Base-by-base conservation (phyloP, 1,284 basidiomycete genomes). In the Sanghuangporus baumii region DNA sequence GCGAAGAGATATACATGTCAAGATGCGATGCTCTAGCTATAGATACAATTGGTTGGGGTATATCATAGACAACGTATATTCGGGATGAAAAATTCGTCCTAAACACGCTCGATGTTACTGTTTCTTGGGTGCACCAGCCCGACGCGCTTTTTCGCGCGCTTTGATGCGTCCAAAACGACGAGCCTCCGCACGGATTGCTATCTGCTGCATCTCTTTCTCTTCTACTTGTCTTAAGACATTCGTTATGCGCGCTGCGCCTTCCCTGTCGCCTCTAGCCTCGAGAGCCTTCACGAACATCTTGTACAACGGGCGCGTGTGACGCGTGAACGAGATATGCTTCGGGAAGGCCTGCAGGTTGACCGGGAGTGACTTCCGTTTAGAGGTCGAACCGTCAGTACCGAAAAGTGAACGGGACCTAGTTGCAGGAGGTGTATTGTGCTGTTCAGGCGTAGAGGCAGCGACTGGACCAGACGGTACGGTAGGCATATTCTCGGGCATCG, bases 211-310 rank as follows among this genome's bases (percentile, higher is more conserved):
- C 36, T 38, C 54, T 2, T 31, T n/a, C 36, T 40, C n/a, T 43
- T 60, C 46, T 11, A 60, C 31, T 9, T 36, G 18, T 20, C 60
- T 54, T 67, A 89, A 68, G 63, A 88, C 82, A 40, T 78, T 79
- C 54, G 86, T 69, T 7, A 90, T 77, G 59, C 66, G 77, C 69
- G 77, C 76, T 47, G 84, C 87, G 40, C 80, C 83, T 6, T 71
- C 71, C 12, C 71, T 67, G 69, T 91, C 88, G 31, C 78, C 77
- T 60, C 83, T 74, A 56, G 75, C 58, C 72, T 81, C 79, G 62
- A 90, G 79, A 38, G 81, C 84, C 70, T 81, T 85, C 69, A 87
- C 79, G 71, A 90, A 87, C 83, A 85, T 84, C 74, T 79, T 87
- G 73, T 86, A 87, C 71, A 89, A 66, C 36, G 88, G 88, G 63